Percentiles rank a stretch among this genome's conserved stretches.
Evolutionary conservation across 306 rosid genomes (phyloP).

Genomic region (Castanea sativa): DNA sequence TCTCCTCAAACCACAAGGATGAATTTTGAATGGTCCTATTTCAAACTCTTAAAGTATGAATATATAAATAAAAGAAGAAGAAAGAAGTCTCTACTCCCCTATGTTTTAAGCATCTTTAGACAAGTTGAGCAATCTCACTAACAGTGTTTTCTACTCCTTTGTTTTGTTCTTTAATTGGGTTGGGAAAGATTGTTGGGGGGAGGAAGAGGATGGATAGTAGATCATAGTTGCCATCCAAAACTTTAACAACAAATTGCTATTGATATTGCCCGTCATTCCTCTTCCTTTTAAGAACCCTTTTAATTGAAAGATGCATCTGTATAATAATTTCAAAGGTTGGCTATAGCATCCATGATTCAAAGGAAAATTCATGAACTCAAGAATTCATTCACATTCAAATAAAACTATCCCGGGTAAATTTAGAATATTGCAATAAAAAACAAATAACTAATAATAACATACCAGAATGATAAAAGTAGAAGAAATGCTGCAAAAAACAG

Average conservation of each 20-base stretch:
- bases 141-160: neutral
- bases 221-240: neutral
- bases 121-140: neutral
- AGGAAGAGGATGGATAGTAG: neutral
- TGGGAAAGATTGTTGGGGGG: neutral
- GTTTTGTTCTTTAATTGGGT: neutral
- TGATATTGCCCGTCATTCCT: neutral
- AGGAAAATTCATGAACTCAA: conserved; percentile 4
- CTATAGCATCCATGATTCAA: neutral
- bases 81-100: neutral
- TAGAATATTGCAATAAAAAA: conserved; percentile 21
- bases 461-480: conserved; percentile 97
- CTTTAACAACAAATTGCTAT: neutral
- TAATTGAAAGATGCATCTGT: neutral
- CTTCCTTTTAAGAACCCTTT: neutral
- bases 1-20: neutral
- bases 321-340: neutral
- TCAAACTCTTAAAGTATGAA: neutral
- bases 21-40: neutral
- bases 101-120: neutral
- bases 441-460: conserved; percentile 29
- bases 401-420: neutral
- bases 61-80: neutral
- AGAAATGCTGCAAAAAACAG: conserved; percentile 90
- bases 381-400: conserved; percentile 8